Base-by-base conservation (phyloP, 163 green algal species). In the Coccomyxa subellipsoidea region DNA sequence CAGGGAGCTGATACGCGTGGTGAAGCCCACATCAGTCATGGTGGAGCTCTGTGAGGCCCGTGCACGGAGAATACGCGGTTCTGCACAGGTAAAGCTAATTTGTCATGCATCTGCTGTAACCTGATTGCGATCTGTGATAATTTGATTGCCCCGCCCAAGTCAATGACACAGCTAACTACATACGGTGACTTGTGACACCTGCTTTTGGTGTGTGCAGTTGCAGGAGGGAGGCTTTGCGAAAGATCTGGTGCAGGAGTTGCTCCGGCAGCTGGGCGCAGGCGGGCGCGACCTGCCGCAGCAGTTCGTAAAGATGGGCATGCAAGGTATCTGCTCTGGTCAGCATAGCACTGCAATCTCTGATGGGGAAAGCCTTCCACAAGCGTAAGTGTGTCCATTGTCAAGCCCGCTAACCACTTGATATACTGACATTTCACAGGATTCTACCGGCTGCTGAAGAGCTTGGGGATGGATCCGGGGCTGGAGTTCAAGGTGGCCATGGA, bases 401-500 rank as follows among this genome's bases (percentile, higher is more conserved):
- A n/a, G n/a, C n/a, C n/a, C n/a, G n/a, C n/a, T n/a, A n/a, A n/a
- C n/a, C n/a, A n/a, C n/a, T n/a, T n/a, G n/a, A n/a, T n/a, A n/a
- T n/a, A n/a, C n/a, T n/a, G n/a, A n/a, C 59, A 18, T 47, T 71
- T 79, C 23, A 36, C 38, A 82, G 83, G 80, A 32, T 80, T 86
- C 25, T 86, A 89, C 69, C 78, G 79, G 71, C 38, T 83, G n/a
- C 38, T 91, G 76, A 78, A 80, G n/a, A 77, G 31, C n/a, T 32
- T 84, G 69, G 89, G 89, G 5, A 77, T 93, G 79, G 85, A 91
- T 29, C 84, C 85, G 12, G 89, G 89, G 35, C 34, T 38, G 10
- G 89, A 93, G 76, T 93, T 93, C 79, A 89, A 89, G 76, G 88
- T 77, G 36, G 89, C 85, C 0, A 85, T 93, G 10, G 47, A 86